Evolutionary conservation across 1,284 basidiomycete species (phyloP).

Genomic region (Ceratobasidium sp.): DNA sequence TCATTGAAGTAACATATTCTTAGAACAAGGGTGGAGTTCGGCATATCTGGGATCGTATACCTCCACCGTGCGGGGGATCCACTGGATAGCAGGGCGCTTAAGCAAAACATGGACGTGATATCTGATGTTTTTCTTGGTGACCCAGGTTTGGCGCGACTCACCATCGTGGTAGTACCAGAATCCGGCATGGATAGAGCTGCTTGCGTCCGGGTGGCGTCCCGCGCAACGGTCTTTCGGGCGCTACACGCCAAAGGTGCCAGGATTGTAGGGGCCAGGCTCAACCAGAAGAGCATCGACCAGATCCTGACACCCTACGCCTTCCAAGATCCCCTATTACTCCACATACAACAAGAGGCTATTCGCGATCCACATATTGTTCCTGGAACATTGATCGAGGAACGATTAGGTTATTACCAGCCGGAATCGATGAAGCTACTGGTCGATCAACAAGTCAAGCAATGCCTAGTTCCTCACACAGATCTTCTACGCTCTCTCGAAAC

Average conservation of each 20-base stretch:
- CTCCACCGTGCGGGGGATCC: conserved; percentile 22
- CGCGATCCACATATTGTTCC: background rate
- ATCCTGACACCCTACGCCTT: background rate
- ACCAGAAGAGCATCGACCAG: background rate
- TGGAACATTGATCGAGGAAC: background rate
- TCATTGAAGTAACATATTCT: background rate
- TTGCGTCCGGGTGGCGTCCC: background rate
- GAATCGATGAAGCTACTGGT: background rate
- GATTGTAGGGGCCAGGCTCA: background rate
- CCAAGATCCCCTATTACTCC: background rate
- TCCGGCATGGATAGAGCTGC: background rate
- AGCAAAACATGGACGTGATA: conserved; percentile 9
- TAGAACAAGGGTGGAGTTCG: background rate
- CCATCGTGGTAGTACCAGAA: conserved; percentile 6
- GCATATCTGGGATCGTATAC: conserved; percentile 12
- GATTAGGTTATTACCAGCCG: conserved; percentile 3
- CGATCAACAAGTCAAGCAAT: background rate
- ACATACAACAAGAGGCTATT: background rate
- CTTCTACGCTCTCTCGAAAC: background rate
- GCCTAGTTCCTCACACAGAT: background rate
- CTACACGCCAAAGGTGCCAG: background rate
- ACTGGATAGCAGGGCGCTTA: conserved; percentile 15
- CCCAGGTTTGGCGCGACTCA: background rate
- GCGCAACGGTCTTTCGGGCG: background rate
- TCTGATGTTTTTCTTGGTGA: conserved; percentile 15